Percentiles rank a stretch among this genome's conserved stretches.
Evolutionary conservation across 2,329 filamentous ascomycete genomes (phyloP).

Genomic region (Dactylellina parvicollis): DNA sequence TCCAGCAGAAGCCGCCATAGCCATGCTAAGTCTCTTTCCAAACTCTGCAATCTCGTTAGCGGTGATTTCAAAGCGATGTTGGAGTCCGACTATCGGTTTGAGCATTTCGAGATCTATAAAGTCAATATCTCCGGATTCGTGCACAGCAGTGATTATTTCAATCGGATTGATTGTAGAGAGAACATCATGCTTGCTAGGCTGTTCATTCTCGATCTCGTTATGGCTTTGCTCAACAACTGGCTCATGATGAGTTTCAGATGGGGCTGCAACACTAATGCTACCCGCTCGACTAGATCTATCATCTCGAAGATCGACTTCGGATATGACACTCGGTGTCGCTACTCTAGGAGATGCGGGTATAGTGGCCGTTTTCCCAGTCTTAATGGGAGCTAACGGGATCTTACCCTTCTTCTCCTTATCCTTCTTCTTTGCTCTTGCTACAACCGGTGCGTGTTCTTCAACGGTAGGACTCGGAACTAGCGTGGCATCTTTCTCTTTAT

Average conservation of each 20-base stretch:
- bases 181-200: conserved; percentile 56
- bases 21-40: conserved; percentile 45
- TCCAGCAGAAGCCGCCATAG: conserved; percentile 44
- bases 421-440: conserved; percentile 84
- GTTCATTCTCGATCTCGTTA: conserved; percentile 28
- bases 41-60: conserved; percentile 59
- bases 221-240: conserved; percentile 15
- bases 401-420: conserved; percentile 74
- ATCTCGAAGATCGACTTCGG: conserved; percentile 39
- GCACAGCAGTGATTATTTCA: conserved; percentile 61
- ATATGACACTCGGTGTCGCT: conserved; percentile 17
- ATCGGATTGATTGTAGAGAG: conserved; percentile 58
- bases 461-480: conserved; percentile 65
- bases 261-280: conserved; percentile 31
- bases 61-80: conserved; percentile 57
- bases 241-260: conserved; percentile 30
- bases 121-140: conserved; percentile 61
- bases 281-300: conserved; percentile 40
- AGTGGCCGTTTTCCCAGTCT: conserved; percentile 23
- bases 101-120: conserved; percentile 62
- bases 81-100: conserved; percentile 61
- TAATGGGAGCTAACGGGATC: conserved; percentile 42
- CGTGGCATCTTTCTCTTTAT: conserved; percentile 64
- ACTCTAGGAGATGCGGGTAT: conserved; percentile 32
- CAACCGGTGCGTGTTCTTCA: conserved; percentile 73